Evolutionary conservation across 148 eudicot species (phyloP).

Genomic region (Agrostemma githago): DNA sequence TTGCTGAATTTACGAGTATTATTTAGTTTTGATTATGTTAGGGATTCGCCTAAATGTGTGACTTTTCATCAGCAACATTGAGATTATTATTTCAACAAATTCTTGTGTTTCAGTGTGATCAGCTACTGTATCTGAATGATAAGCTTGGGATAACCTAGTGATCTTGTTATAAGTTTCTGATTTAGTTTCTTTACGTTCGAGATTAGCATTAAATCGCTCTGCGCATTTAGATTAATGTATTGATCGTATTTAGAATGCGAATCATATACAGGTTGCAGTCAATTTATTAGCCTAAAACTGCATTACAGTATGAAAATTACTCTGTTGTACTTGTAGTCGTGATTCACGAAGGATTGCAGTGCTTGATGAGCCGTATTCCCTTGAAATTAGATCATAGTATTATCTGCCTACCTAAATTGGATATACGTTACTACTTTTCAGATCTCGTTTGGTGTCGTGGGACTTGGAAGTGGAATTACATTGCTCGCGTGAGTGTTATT

Average conservation of each 20-base stretch:
- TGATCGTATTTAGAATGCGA: background rate
- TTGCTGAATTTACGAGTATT: no score
- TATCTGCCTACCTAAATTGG: constrained; percentile 7
- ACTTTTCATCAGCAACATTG: background rate
- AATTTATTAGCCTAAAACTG: background rate
- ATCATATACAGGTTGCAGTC: background rate
- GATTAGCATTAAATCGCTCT: background rate
- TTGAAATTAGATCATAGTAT: background rate
- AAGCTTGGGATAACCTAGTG: background rate
- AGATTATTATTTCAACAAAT: background rate
- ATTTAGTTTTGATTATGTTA: background rate
- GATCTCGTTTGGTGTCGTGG: constrained; percentile 88
- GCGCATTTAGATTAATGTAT: background rate
- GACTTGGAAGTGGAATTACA: constrained; percentile 65
- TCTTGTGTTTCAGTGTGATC: background rate
- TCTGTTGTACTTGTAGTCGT: background rate
- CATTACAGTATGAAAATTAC: background rate
- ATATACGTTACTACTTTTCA: constrained; percentile 30
- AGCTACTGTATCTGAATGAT: background rate
- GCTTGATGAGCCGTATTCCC: background rate
- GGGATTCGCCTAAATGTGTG: background rate
- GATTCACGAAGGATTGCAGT: background rate
- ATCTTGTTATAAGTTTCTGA: background rate
- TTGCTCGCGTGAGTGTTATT: constrained; percentile 70
- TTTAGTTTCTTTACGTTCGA: background rate